Conservation (phyloP, 768 basidiomycete species). For the Dentipellis sp. region DNA sequence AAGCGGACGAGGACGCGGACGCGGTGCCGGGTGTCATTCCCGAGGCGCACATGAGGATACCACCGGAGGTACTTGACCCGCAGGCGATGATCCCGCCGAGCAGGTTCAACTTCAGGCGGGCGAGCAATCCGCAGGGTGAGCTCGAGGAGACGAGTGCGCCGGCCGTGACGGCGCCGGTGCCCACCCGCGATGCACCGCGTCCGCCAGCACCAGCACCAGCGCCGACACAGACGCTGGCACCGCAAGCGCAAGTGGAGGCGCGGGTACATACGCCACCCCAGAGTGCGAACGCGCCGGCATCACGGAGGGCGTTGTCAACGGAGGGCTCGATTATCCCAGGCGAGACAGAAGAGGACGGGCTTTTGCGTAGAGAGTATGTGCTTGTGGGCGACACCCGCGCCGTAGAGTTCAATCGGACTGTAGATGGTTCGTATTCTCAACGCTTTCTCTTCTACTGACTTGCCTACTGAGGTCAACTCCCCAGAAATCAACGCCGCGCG, state of each 20-base stretch:
- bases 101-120: slow-evolving; percentile 60
- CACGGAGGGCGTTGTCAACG: slow-evolving; percentile 30
- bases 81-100: slow-evolving; percentile 77
- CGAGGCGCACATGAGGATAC: slow-evolving; percentile 66
- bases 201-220: background rate
- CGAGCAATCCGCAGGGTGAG: background rate
- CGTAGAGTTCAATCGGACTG: slow-evolving; percentile 85
- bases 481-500: slow-evolving; percentile 59
- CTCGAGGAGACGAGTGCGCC: background rate
- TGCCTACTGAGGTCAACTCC: background rate
- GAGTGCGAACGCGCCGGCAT: background rate
- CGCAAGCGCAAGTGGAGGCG: background rate
- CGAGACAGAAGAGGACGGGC: slow-evolving; percentile 76
- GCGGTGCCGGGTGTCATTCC: slow-evolving; percentile 38
- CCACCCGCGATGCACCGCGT: background rate
- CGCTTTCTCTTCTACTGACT: background rate
- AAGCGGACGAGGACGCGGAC: slow-evolving; percentile 8
- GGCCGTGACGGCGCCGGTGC: background rate
- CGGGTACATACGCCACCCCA: background rate
- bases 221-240: background rate
- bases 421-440: slow-evolving; percentile 54
- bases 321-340: slow-evolving; percentile 69
- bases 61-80: slow-evolving; percentile 73
- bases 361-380: slow-evolving; percentile 83
- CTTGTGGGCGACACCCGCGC: slow-evolving; percentile 85